Base-by-base conservation (phyloP, 139 green algal species). In the Chlorokybus atmophyticus region DNA sequence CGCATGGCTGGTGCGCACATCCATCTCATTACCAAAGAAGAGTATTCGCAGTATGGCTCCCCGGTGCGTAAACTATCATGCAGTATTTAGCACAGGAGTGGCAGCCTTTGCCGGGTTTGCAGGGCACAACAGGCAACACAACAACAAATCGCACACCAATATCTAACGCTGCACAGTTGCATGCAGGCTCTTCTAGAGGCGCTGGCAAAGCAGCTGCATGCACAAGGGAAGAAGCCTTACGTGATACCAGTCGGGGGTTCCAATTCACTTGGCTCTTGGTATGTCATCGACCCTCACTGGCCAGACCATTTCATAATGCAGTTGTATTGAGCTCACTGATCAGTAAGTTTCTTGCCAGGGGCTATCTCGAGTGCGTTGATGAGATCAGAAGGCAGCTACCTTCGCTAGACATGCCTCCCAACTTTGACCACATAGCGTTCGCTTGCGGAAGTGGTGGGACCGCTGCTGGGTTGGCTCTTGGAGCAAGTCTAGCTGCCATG, bases 401-500 rank as follows among this genome's bases (percentile, higher is more conserved):
- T 27, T 23, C 0, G 19, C 21, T 32, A 28, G 32, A 17, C 5
- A 32, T 25, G 39, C n/a, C 39, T 38, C 10, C 53, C 21, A 53
- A 50, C 21, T 74, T 90, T 32, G 84, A 81, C 0, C 79, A 90
- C 62, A 83, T 94, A 25, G 78, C 65, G 1, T 74, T 88, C 70
- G 87, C 88, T 0, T 94, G 83, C 65, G 88, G 88, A 32, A 88
- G 52, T 30, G 86, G 86, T 19, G 88, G 82, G 48, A 96, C 88
- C 40, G 81, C 78, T 1, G 88, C 81, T 1, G 88, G 88, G 21
- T 59, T 94, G 6, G 85, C 80, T 1, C 68, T 95, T 23, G 88
- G 79, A 6, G 41, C 61, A 2, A 55, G 79, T 39, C 71, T 95
- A 10, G 67, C 62, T 14, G 76, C 72, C 1, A 40, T 81, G 7